These are phyloP conservation scores for Gyromitra esculenta DNA, from an alignment of 2,329 filamentous ascomycete species.

Conservation along the genomic window DNA sequence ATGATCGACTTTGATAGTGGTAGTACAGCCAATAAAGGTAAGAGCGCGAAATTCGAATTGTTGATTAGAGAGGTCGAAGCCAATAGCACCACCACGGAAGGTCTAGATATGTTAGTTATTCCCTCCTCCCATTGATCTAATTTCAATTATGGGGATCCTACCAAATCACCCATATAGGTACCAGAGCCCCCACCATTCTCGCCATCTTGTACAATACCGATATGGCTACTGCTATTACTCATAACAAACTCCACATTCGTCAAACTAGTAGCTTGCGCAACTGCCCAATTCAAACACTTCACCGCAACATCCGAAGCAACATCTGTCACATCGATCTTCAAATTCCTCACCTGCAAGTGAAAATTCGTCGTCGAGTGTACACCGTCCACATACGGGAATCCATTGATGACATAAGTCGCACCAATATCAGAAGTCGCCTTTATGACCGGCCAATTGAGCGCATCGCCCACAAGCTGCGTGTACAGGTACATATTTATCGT, in stretches of 20 bases:
- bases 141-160: not conserved
- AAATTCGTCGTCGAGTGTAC: constrained; percentile 77
- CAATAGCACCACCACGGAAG: constrained; percentile 7
- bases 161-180: constrained; percentile 5
- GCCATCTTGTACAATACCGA: constrained; percentile 1
- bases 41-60: constrained; percentile 9
- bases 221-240: not conserved
- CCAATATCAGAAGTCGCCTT: constrained; percentile 76
- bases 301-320: not conserved
- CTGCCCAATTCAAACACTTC: constrained; percentile 1
- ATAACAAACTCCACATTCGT: constrained; percentile 12
- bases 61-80: constrained; percentile 9
- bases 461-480: constrained; percentile 83
- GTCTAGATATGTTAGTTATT: not conserved
- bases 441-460: constrained; percentile 68
- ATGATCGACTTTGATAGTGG: not conserved
- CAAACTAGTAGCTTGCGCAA: constrained; percentile 1
- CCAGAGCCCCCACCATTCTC: constrained; percentile 4
- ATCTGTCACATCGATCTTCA: constrained; percentile 77
- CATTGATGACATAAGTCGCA: constrained; percentile 88
- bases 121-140: not conserved
- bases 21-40: constrained; percentile 4
- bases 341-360: constrained; percentile 82
- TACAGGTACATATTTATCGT: constrained; percentile 88
- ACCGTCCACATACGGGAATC: constrained; percentile 64